phyloP scores from a whole-genome alignment of 2,329 filamentous ascomycete species.

The Emericellopsis atlantica region DNA sequence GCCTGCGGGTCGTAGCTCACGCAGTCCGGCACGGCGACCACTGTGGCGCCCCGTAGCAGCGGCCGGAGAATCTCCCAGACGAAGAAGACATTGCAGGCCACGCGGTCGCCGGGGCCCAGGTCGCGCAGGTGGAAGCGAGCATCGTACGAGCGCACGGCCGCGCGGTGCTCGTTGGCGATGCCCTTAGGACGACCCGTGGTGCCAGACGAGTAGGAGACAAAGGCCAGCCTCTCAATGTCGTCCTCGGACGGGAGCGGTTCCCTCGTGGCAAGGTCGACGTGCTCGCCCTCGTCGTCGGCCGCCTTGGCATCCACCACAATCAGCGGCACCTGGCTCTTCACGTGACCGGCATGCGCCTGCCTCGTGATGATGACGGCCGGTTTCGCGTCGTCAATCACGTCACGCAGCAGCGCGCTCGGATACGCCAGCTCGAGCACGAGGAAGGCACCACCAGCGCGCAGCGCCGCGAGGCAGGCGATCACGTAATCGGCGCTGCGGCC shows the following conservation, averaged over 20 bases:
- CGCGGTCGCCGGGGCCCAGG: constrained; percentile 57
- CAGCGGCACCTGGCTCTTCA: constrained; percentile 49
- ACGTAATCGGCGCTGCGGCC: constrained; percentile 69
- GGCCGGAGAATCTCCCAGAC: constrained; percentile 76
- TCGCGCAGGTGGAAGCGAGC: constrained; percentile 60
- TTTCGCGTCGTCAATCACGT: constrained; percentile 64
- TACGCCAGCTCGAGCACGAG: constrained; percentile 72
- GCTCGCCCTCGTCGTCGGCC: constrained; percentile 8
- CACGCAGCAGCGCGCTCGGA: constrained; percentile 58
- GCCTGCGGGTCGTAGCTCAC: constrained; percentile 65
- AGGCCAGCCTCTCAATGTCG: constrained; percentile 62
- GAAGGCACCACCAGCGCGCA: constrained; percentile 69
- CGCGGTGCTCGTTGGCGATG: constrained; percentile 67
- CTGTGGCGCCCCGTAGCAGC: constrained; percentile 62
- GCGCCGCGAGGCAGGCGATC: constrained; percentile 64
- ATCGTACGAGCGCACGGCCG: constrained; percentile 62
- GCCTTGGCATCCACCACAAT: constrained; percentile 43
- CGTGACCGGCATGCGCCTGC: constrained; percentile 48
- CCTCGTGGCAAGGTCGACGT: constrained; percentile 20
- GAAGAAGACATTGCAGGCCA: constrained; percentile 84
- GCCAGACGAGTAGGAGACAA: constrained; percentile 71
- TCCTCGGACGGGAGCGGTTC: constrained; percentile 45
- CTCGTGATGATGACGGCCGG: constrained; percentile 61
- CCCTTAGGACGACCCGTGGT: constrained; percentile 72
- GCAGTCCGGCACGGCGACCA: constrained; percentile 63